Percentiles rank a stretch among this genome's conserved stretches.
Conservation (phyloP, 768 basidiomycete genomes). For the Boletus fagicola region DNA sequence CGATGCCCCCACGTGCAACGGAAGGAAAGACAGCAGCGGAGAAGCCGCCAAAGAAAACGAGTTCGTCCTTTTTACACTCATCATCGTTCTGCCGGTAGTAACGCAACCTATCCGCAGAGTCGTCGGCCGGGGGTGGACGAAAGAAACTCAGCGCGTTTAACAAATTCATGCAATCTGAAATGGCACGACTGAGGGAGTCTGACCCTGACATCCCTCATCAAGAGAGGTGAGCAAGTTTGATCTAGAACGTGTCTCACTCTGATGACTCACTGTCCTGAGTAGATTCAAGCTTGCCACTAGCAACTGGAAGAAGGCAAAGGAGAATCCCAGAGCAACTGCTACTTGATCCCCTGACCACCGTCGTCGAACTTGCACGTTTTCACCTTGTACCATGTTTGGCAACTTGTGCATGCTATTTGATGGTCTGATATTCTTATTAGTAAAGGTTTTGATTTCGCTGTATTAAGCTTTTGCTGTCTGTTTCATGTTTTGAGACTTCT, state of each 20-base stretch:
- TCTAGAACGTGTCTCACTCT: not conserved
- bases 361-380: conserved; percentile 11
- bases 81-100: conserved; percentile 16
- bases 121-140: conserved; percentile 47
- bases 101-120: conserved; percentile 42
- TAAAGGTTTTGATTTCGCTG: conserved; percentile 27
- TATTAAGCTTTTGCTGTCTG: conserved; percentile 17
- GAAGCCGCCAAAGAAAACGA: conserved; percentile 52
- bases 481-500: conserved; percentile 6
- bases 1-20: conserved; percentile 45
- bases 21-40: conserved; percentile 41
- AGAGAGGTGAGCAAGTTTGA: conserved; percentile 51
- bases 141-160: conserved; percentile 73
- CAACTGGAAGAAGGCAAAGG: conserved; percentile 76
- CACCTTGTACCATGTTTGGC: conserved; percentile 20
- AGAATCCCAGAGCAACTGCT: conserved; percentile 50
- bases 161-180: conserved; percentile 77
- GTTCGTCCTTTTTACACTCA: conserved; percentile 37
- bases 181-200: conserved; percentile 74
- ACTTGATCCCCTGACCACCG: conserved; percentile 18
- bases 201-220: conserved; percentile 71
- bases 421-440: conserved; percentile 33
- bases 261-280: conserved; percentile 3
- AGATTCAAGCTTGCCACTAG: conserved; percentile 73
- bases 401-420: conserved; percentile 12